These are phyloP conservation scores for Populus tomentosa DNA, from an alignment of 441 rosid species.

Conservation along the genomic window DNA sequence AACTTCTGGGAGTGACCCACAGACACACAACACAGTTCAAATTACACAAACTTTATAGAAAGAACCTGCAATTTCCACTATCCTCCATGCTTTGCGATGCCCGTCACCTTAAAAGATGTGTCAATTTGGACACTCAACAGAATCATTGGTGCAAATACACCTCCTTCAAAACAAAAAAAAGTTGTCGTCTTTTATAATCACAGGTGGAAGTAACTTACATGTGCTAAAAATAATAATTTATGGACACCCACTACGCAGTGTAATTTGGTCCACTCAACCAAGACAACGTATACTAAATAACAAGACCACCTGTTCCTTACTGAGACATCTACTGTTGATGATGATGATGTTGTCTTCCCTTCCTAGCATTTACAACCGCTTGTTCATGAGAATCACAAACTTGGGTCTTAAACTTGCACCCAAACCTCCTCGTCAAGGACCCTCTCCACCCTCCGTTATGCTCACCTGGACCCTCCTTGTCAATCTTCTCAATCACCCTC, in stretches of 20 bases:
- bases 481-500: constrained; percentile 77
- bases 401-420: constrained; percentile 63
- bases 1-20: background rate
- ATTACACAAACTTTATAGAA: no score
- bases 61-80: background rate
- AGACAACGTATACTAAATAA: background rate
- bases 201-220: background rate
- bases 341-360: constrained; percentile 35
- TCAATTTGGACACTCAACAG: background rate
- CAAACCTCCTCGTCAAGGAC: constrained; percentile 50
- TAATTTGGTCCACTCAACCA: background rate
- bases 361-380: constrained; percentile 37
- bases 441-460: constrained; percentile 39
- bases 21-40: background rate
- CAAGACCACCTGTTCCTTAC: background rate
- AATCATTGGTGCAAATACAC: background rate
- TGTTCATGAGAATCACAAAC: no score
- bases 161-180: background rate
- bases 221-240: background rate
- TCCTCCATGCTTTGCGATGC: background rate
- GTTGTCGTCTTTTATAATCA: background rate
- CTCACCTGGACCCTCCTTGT: constrained; percentile 29
- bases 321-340: constrained; percentile 16
- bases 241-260: background rate
- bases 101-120: background rate